Evolutionary conservation across 805 yeast genomes (phyloP).

Genomic region (Saturnispora bothae): DNA sequence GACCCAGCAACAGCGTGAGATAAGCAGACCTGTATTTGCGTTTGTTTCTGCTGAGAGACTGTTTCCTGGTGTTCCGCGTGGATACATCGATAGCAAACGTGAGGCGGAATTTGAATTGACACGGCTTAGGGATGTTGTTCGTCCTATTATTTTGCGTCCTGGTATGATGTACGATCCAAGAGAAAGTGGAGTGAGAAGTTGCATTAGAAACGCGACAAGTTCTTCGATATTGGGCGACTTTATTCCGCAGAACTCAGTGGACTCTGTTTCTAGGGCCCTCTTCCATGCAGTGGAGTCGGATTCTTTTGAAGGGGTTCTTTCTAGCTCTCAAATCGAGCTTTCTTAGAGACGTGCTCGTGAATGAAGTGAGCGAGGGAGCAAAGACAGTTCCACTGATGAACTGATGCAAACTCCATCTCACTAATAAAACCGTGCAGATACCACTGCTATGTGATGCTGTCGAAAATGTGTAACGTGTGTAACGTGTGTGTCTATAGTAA

Average conservation of each 20-base stretch:
- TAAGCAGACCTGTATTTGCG: constrained; percentile 35
- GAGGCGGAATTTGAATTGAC: constrained; percentile 56
- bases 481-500: too few relatives aligned
- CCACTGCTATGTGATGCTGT: too few relatives aligned
- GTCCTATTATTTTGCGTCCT: constrained; percentile 65
- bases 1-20: constrained; percentile 1
- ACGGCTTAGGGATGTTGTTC: constrained; percentile 32
- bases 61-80: constrained; percentile 56
- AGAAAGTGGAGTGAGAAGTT: constrained; percentile 14
- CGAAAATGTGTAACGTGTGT: too few relatives aligned
- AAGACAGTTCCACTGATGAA: too few relatives aligned
- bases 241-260: background rate
- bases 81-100: constrained; percentile 67
- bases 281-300: constrained; percentile 30
- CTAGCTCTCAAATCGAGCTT: too few relatives aligned
- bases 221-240: too few relatives aligned
- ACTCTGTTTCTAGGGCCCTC: constrained; percentile 21
- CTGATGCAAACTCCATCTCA: too few relatives aligned
- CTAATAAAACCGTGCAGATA: too few relatives aligned
- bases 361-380: too few relatives aligned
- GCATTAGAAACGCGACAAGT: background rate
- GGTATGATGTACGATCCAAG: constrained; percentile 69
- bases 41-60: constrained; percentile 76
- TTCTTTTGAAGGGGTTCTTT: background rate
- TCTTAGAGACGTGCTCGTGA: too few relatives aligned